Base-by-base conservation (phyloP, 108 stramenopile species). In the Cyclostephanos tholiformis region DNA sequence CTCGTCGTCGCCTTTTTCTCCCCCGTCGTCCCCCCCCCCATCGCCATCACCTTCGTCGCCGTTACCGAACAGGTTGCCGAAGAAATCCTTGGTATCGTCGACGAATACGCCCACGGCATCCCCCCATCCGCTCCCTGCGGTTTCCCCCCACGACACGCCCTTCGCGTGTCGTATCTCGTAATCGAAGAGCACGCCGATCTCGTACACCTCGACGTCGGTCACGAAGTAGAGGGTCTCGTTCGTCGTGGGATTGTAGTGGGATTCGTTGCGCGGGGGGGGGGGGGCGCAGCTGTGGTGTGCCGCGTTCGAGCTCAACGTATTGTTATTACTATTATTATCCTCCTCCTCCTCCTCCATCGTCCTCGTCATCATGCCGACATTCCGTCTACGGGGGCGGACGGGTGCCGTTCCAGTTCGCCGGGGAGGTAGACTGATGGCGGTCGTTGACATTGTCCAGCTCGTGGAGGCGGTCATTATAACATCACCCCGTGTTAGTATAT, bases 141-240 rank as follows among this genome's bases (percentile, higher is more conserved):
- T 10, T 22, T 20, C 64, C 12, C 49, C 63, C 65, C 70, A 82
- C 6, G 69, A 26, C 16, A 72, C 69, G 11, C 67, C 65, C 25
- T 65, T 67, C 13, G n/a, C 43, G 49, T 82, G 81, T 13, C 27
- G 41, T 48, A 82, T 76, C 26, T 72, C 75, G 39, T 82, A 82
- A 63, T 72, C 53, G 39, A 72, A 82, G 0, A 70, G 36, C 3
- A 82, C 48, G 43, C 63, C 51, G 12, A 82, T 51, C 51, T 71
- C 32, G 41, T 67, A 43, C 20, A 82, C 71, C 23, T 82, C 68
- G 35, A 66, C 46, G 22, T 70, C 65, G 23, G 61, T 67, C 22
- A 52, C 65, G 58, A 71, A 32, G 46, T 66, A 72, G 30, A 59
- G 26, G 1, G 81, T 76, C 25, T 63, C 44, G 59, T 82, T 75